These are phyloP conservation scores for Cladophialophora psammophila DNA, from an alignment of 2,329 filamentous ascomycete genomes.

Conservation along the genomic window DNA sequence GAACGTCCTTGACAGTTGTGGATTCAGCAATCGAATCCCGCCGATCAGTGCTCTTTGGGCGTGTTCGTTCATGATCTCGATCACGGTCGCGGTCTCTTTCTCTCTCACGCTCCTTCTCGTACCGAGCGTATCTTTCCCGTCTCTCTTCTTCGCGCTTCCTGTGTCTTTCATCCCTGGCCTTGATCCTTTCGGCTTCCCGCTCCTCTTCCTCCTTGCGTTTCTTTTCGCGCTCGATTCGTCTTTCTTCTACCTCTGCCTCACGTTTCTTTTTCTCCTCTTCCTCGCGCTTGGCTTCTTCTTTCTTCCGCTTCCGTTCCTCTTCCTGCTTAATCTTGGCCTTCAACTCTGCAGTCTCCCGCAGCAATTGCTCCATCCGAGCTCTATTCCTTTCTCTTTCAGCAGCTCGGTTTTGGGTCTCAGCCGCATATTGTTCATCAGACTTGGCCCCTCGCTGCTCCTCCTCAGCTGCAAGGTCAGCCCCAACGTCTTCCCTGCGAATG, in stretches of 20 bases:
- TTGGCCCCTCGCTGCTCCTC: constrained; percentile 65
- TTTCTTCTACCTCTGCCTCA: constrained; percentile 54
- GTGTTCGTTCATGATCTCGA: constrained; percentile 28
- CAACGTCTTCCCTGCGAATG: constrained; percentile 65
- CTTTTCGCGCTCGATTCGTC: constrained; percentile 59
- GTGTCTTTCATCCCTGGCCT: constrained; percentile 57
- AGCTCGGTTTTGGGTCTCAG: constrained; percentile 60
- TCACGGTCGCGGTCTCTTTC: constrained; percentile 46
- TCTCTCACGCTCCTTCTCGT: constrained; percentile 43
- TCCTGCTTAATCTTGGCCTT: constrained; percentile 54
- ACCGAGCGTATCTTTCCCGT: constrained; percentile 48
- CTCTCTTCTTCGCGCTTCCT: constrained; percentile 55
- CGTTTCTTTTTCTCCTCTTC: constrained; percentile 53
- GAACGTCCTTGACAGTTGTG: constrained; percentile 38
- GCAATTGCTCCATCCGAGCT: constrained; percentile 57
- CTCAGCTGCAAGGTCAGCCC: constrained; percentile 60
- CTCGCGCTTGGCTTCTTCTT: constrained; percentile 51
- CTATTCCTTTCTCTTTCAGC: constrained; percentile 57
- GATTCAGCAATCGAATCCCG: constrained; percentile 46
- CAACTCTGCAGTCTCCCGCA: constrained; percentile 58
- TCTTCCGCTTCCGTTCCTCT: constrained; percentile 48
- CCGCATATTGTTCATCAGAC: constrained; percentile 66
- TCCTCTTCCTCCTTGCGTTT: constrained; percentile 61
- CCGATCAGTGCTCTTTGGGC: constrained; percentile 43
- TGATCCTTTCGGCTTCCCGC: constrained; percentile 60